Evolutionary conservation across 2,329 filamentous ascomycete species (phyloP).

Genomic region (Pleomassaria siparia): DNA sequence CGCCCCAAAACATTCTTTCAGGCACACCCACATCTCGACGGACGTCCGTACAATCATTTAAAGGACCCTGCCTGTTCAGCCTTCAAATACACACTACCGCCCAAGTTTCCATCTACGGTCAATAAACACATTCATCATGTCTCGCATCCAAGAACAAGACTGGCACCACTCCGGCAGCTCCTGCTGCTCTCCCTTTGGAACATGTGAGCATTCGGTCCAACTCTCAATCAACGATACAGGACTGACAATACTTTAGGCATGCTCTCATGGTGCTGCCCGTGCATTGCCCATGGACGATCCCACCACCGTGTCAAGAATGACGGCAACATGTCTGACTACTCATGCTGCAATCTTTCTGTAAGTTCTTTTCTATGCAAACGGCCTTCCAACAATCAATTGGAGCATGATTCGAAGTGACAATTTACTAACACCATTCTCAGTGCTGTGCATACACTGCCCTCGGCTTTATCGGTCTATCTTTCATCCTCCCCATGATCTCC

Average conservation of each 20-base stretch:
- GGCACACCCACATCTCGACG: not conserved
- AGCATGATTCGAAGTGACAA: not conserved
- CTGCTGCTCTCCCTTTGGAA: slow-evolving; percentile 33
- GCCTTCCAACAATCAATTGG: not conserved
- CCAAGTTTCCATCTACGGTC: not conserved
- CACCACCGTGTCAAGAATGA: slow-evolving; percentile 33
- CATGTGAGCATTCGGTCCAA: slow-evolving; percentile 22
- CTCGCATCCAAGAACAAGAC: slow-evolving; percentile 25
- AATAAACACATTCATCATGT: slow-evolving; percentile 13
- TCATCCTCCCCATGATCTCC: slow-evolving; percentile 35
- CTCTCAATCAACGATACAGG: not conserved
- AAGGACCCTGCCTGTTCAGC: not conserved
- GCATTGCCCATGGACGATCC: slow-evolving; percentile 33
- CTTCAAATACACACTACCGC: not conserved
- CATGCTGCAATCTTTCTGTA: slow-evolving; percentile 31
- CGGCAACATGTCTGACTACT: slow-evolving; percentile 29
- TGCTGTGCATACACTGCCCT: slow-evolving; percentile 30
- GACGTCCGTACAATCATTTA: not conserved
- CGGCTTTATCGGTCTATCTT: slow-evolving; percentile 26
- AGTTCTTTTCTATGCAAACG: not conserved
- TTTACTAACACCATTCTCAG: slow-evolving; percentile 16
- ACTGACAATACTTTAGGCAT: slow-evolving; percentile 24
- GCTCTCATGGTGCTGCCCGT: slow-evolving; percentile 37
- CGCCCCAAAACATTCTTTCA: not conserved
- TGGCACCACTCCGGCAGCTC: slow-evolving; percentile 32